Conservation (phyloP, 768 basidiomycete genomes). For the Leccinum aurantiacum region DNA sequence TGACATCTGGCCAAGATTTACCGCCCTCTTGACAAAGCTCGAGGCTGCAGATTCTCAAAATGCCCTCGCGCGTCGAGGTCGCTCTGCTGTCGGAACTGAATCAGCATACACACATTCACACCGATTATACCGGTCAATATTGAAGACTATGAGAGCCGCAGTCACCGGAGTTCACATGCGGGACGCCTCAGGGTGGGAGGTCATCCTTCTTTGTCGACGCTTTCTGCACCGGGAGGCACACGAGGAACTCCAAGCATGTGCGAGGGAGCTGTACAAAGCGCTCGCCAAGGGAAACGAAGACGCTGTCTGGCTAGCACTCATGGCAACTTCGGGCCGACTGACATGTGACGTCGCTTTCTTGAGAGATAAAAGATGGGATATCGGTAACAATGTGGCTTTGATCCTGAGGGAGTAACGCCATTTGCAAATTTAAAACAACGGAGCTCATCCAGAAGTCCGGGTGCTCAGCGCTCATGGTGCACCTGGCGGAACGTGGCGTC, state of each 20-base stretch:
- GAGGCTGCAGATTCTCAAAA: constrained; percentile 62
- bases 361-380: constrained; percentile 61
- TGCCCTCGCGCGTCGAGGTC: constrained; percentile 61
- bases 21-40: constrained; percentile 55
- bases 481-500: constrained; percentile 59
- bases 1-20: constrained; percentile 89
- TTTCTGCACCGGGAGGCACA: constrained; percentile 71
- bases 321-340: constrained; percentile 48
- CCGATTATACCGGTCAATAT: constrained; percentile 71
- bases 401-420: constrained; percentile 32
- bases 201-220: constrained; percentile 69
- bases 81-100: constrained; percentile 54
- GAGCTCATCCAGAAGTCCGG: constrained; percentile 1
- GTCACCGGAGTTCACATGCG: constrained; percentile 65
- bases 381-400: constrained; percentile 39
- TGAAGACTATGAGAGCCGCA: constrained; percentile 71
- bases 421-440: not conserved
- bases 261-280: constrained; percentile 61
- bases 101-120: constrained; percentile 82
- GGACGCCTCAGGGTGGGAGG: constrained; percentile 78
- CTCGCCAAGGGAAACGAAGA: constrained; percentile 68
- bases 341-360: constrained; percentile 50
- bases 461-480: constrained; percentile 13
- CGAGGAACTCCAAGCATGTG: constrained; percentile 69
- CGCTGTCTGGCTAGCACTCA: constrained; percentile 79